Percentiles rank a stretch among this genome's conserved stretches.
phyloP scores from a whole-genome alignment of 208 protist species.

The Acanthamoeba quina region DNA sequence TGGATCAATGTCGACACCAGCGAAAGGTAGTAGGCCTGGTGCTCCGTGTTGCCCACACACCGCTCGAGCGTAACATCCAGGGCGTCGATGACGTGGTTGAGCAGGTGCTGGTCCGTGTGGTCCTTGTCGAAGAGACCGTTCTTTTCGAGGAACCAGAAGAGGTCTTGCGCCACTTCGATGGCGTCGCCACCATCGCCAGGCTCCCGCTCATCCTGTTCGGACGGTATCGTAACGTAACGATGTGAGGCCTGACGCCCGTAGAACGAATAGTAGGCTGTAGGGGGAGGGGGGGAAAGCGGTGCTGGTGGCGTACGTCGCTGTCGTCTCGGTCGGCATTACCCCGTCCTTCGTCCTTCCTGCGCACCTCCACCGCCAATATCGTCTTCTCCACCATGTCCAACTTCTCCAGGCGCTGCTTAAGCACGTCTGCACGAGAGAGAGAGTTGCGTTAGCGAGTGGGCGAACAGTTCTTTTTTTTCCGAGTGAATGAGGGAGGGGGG shows the following conservation, averaged over 20 bases:
- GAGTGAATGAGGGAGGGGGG: background rate
- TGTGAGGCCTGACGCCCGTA: background rate
- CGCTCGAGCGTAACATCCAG: constrained; percentile 48
- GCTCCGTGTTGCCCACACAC: constrained; percentile 18
- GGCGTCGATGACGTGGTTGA: constrained; percentile 50
- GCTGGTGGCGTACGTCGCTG: background rate
- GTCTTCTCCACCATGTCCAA: constrained; percentile 50
- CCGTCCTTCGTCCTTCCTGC: background rate
- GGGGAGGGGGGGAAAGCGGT: no score
- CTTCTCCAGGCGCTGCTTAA: constrained; percentile 61
- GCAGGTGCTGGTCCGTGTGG: constrained; percentile 15
- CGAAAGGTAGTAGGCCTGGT: constrained; percentile 57
- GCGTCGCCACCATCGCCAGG: constrained; percentile 46
- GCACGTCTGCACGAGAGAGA: background rate
- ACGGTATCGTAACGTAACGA: background rate
- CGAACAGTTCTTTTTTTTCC: background rate
- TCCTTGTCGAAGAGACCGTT: constrained; percentile 55
- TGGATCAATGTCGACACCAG: constrained; percentile 54
- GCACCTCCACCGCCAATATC: constrained; percentile 11
- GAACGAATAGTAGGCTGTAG: background rate
- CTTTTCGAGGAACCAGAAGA: constrained; percentile 67
- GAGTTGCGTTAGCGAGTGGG: background rate
- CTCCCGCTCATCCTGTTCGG: constrained; percentile 16
- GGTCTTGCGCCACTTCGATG: constrained; percentile 42
- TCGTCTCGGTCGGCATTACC: background rate